These are phyloP conservation scores for Botrytis fabae DNA, from an alignment of 2,329 filamentous ascomycete genomes.

Conservation along the genomic window DNA sequence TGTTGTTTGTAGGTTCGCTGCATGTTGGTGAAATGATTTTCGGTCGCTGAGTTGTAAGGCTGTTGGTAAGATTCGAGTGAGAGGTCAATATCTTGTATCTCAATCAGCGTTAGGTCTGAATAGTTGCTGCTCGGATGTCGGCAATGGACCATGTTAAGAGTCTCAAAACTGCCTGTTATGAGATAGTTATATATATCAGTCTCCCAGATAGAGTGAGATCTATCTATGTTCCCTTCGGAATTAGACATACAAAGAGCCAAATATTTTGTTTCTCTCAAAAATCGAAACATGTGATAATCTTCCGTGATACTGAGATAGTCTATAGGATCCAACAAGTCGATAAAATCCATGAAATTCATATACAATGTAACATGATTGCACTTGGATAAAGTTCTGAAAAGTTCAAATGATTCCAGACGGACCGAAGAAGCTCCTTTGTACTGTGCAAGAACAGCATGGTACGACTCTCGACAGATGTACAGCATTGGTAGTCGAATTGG, in stretches of 20 bases:
- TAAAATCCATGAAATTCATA: too few relatives aligned
- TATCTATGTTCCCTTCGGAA: accelerated
- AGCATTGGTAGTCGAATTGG: too few relatives aligned
- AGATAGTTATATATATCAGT: not conserved
- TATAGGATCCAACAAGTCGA: too few relatives aligned
- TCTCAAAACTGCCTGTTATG: not conserved
- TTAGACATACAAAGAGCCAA: not conserved
- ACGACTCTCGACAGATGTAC: too few relatives aligned
- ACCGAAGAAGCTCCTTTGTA: too few relatives aligned
- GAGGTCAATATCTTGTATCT: not conserved
- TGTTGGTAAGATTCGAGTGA: not conserved
- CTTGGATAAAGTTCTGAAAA: too few relatives aligned
- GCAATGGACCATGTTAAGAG: not conserved
- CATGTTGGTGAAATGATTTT: accelerated
- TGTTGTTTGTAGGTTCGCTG: not conserved
- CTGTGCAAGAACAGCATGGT: too few relatives aligned
- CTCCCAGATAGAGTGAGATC: not conserved
- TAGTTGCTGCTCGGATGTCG: not conserved
- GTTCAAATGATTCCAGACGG: too few relatives aligned
- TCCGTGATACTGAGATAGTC: too few relatives aligned
- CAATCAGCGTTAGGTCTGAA: not conserved
- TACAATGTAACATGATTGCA: too few relatives aligned
- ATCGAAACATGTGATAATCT: not conserved
- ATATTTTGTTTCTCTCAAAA: not conserved
- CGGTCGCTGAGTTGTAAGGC: not conserved